phyloP scores from a whole-genome alignment of 352 stramenopile species.

The Lagenidium sp. region DNA sequence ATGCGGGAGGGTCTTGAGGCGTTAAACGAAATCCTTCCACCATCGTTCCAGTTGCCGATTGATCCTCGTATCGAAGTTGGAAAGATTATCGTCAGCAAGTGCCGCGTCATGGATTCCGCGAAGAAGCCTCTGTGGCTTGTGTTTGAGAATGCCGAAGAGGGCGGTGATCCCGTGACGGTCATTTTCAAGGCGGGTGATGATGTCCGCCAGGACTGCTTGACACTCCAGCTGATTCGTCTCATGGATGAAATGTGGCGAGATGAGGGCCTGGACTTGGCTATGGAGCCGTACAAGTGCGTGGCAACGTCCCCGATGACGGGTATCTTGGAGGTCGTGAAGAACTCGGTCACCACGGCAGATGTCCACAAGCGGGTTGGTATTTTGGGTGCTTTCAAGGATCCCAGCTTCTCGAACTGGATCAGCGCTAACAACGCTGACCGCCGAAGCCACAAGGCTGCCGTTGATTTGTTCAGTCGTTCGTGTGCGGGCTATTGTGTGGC shows the following conservation, averaged over 20 bases:
- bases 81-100: conserved; percentile 82
- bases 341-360: conserved; percentile 92
- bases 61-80: conserved; percentile 79
- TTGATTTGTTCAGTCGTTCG: conserved; percentile 85
- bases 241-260: conserved; percentile 93
- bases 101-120: conserved; percentile 86
- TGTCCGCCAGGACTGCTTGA: conserved; percentile 93
- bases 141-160: conserved; percentile 79
- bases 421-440: conserved; percentile 65
- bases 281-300: conserved; percentile 90
- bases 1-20: conserved; percentile 74
- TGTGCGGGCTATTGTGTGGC: conserved; percentile 91
- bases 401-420: conserved; percentile 83
- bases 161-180: conserved; percentile 69
- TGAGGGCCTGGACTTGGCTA: conserved; percentile 85
- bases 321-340: conserved; percentile 88
- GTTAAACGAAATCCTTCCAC: conserved; percentile 77
- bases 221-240: conserved; percentile 87
- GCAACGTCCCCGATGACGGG: conserved; percentile 87
- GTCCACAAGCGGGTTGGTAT: conserved; percentile 83
- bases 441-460: conserved; percentile 43
- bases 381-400: conserved; percentile 77
- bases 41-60: conserved; percentile 83
- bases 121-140: conserved; percentile 87
- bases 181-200: conserved; percentile 95